phyloP scores from a whole-genome alignment of 176 grass and related monocot species.

The Cymbopogon citratus region DNA sequence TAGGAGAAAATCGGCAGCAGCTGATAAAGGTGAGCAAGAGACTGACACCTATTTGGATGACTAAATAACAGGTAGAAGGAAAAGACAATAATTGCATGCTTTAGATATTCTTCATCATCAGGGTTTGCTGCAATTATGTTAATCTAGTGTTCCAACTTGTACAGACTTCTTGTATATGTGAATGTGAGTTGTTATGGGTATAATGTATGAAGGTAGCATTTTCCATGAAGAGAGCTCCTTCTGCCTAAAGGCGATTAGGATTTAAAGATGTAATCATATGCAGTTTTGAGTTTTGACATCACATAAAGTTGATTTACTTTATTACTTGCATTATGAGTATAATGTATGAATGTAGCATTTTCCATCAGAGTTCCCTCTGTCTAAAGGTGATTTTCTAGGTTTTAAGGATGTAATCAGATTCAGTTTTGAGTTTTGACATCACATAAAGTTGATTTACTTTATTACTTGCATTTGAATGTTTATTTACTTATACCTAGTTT shows the following conservation, averaged over 20 bases:
- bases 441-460: not conserved
- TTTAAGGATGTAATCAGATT: not conserved
- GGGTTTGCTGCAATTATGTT: not conserved
- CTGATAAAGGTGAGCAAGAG: constrained; percentile 26
- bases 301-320: too few relatives aligned
- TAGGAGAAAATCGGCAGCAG: constrained; percentile 38
- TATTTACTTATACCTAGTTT: not conserved
- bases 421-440: constrained; percentile 18
- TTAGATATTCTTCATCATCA: not conserved
- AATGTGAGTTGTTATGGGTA: not conserved
- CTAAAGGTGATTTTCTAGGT: not conserved
- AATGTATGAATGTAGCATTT: too few relatives aligned
- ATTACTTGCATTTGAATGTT: not conserved
- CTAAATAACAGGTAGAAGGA: not conserved
- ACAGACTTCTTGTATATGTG: constrained; percentile 28
- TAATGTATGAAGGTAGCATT: not conserved
- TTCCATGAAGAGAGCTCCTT: not conserved
- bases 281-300: too few relatives aligned
- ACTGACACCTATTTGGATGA: constrained; percentile 23
- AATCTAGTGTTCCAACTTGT: constrained; percentile 31
- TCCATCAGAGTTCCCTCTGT: too few relatives aligned
- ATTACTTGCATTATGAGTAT: too few relatives aligned
- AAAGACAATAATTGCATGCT: not conserved
- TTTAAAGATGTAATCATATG: too few relatives aligned
- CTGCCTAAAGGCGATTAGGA: not conserved